Percentiles rank a stretch among this genome's conserved stretches.
phyloP scores from a whole-genome alignment of 345 rosid species.

The Eucalyptus regnans region DNA sequence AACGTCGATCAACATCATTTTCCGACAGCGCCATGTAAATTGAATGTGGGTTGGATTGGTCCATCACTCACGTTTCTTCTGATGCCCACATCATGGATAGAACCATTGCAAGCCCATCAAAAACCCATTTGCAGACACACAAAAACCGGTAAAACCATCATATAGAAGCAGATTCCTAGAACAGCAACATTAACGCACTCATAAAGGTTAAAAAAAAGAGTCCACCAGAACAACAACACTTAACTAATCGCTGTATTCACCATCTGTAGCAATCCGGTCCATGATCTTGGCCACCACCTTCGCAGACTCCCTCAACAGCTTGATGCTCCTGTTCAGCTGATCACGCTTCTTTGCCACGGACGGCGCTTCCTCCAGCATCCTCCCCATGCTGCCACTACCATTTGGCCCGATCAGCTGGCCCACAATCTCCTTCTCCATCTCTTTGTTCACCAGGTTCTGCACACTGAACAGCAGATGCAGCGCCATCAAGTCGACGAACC shows the following conservation, averaged over 20 bases:
- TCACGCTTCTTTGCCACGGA: slow-evolving; percentile 5
- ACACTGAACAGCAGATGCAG: background rate
- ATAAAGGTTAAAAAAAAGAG: background rate
- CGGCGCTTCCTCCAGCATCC: slow-evolving; percentile 14
- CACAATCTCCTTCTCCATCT: slow-evolving; percentile 1
- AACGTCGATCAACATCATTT: background rate
- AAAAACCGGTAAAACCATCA: background rate
- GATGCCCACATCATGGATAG: background rate
- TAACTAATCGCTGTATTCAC: background rate
- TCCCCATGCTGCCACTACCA: background rate
- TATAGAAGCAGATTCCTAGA: slow-evolving; percentile 1
- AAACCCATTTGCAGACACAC: background rate
- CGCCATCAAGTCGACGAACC: slow-evolving; percentile 11
- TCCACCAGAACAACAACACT: too few relatives aligned
- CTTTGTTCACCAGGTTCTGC: slow-evolving; percentile 1
- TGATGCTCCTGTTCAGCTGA: slow-evolving; percentile 6
- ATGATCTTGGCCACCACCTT: background rate
- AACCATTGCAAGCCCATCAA: background rate
- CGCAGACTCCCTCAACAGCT: slow-evolving; percentile 2
- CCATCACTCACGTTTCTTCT: background rate
- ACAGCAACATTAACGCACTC: background rate
- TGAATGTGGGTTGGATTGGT: background rate
- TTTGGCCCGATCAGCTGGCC: background rate
- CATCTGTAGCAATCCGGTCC: background rate
- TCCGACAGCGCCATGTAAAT: background rate